A percentile compares a stretch with the other conserved stretches of the same genome.
These are phyloP conservation scores for Mycena filopes DNA, from an alignment of 768 basidiomycete genomes.

Conservation along the genomic window DNA sequence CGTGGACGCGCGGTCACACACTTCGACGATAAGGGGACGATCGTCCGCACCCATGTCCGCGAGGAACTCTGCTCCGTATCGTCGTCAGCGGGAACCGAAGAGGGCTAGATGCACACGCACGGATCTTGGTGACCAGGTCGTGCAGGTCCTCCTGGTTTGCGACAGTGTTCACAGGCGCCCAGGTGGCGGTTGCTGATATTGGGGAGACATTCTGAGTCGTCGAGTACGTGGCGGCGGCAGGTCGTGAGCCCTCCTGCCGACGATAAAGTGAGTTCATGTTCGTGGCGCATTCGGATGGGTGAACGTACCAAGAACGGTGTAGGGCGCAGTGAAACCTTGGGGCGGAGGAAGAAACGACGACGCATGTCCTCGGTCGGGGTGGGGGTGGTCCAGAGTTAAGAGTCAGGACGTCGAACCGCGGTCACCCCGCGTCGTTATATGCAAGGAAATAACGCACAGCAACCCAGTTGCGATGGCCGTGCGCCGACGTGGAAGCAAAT, in stretches of 20 bases:
- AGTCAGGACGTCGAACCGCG: background rate
- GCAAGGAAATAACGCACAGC: slow-evolving; percentile 15
- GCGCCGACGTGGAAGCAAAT: slow-evolving; percentile 4
- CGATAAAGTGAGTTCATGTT: background rate
- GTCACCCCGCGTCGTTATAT: slow-evolving; percentile 7
- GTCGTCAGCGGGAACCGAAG: background rate
- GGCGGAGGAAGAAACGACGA: slow-evolving; percentile 25
- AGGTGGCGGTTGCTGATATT: slow-evolving; percentile 18
- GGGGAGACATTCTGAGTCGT: slow-evolving; percentile 13
- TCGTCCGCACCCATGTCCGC: slow-evolving; percentile 29
- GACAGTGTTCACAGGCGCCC: slow-evolving; percentile 32
- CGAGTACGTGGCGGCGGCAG: background rate
- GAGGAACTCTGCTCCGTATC: slow-evolving; percentile 17
- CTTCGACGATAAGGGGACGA: slow-evolving; percentile 27
- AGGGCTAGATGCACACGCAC: slow-evolving; percentile 4
- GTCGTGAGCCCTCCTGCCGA: slow-evolving; percentile 8
- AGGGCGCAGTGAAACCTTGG: slow-evolving; percentile 9
- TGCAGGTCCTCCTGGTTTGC: slow-evolving; percentile 29
- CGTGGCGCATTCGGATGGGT: background rate
- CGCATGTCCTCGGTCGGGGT: slow-evolving; percentile 17
- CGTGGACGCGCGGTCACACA: slow-evolving; percentile 28
- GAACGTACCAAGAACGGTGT: slow-evolving; percentile 26
- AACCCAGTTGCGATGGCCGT: slow-evolving; percentile 1
- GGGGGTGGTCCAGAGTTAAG: background rate
- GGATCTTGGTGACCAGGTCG: slow-evolving; percentile 30